Base-by-base conservation (phyloP, 1,284 basidiomycete genomes). In the Schizophyllum commune region DNA sequence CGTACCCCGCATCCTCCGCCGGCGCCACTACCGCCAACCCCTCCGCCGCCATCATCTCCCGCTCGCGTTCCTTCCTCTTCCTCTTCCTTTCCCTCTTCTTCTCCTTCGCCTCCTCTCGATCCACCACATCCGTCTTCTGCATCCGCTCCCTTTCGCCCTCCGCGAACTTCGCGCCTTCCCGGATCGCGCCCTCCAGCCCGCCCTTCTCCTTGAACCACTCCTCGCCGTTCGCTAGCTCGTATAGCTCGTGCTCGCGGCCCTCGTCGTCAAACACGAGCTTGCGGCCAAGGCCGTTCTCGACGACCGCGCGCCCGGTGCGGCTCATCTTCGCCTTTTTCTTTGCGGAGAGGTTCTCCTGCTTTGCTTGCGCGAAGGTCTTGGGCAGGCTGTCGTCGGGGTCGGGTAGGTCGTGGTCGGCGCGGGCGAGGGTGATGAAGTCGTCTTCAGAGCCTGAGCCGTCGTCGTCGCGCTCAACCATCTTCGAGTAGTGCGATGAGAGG, bases 341-440 rank as follows among this genome's bases (percentile, higher is more conserved):
- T 64, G 77, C 84, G 19, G 53, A 55, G 20, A 55, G 27, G 27
- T 55, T 55, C 5, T 27, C 27, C 13, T 15, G 13, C 3, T 11
- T 20, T 2, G 27, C 53, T 21, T 20, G 19, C 53, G 19, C 53
- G 13, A 55, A 55, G 33, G 77, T 68, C 64, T 82, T 78, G 1
- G 74, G 77, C 22, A 72, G 70, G 55, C 74, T 71, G 1, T 67
- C 62, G 7, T 68, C 68, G 52, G 77, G 77, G 51, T 74, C 75
- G 21, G 79, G 76, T 13, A 96, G 78, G 19, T 87, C 88, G 72
- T 99, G 96, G 71, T 98, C 84, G 0, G 87, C 88, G 7, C 96
- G 89, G 71, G 94, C 94, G 65, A 99, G 84, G 0, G 92, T 96
- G 71, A 99, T 92, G 70, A 98, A 96, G 63, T 97, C 96, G 66